Base-by-base conservation (phyloP, 1,284 basidiomycete species). In the Ganoderma lucidum region DNA sequence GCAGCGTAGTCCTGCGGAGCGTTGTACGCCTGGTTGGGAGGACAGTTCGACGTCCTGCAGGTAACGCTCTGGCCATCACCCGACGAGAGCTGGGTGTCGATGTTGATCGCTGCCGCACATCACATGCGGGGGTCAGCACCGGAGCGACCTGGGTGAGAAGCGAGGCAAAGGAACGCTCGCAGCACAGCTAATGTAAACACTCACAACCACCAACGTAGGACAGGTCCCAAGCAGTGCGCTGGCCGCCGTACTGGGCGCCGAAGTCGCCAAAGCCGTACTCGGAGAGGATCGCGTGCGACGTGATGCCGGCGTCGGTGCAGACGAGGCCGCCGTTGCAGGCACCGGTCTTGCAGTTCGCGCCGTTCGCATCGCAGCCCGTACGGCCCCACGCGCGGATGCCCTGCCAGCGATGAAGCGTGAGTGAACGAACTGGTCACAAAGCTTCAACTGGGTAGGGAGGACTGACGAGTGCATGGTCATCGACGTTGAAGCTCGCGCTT, bases 241-340 rank as follows among this genome's bases (percentile, higher is more conserved):
- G 39, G 41, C 59, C 59, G 6, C 59, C 39, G 59, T 30, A 61
- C n/a, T 61, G 35, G 35, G 35, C 2, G 23, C 59, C 59, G 14
- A 61, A 61, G 23, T 42, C 39, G 39, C 37, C 59, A 8, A 42
- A 61, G 39, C 59, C 59, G 59, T 61, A 61, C 23, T 61, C 59
- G 23, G 59, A 61, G 59, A 61, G 59, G 39, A 61, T 14, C 23
- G 23, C 59, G 6, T 23, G 37, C n/a, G 59, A 61, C 23, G 59
- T 61, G 59, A 61, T 61, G 23, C 59, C 59, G 17, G 59, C 39
- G 39, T 61, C 59, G 23, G n/a, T 61, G 41, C 59, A 61, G 39
- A 61, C 59, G n/a, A 61, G 39, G 59, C 59, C 59, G 39, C 59
- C 59, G 59, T 61, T 61, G 23, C 59, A 61, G 8, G 37, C 39